Conservation (phyloP, 2,329 filamentous ascomycete species). For the Fusarium citri region DNA sequence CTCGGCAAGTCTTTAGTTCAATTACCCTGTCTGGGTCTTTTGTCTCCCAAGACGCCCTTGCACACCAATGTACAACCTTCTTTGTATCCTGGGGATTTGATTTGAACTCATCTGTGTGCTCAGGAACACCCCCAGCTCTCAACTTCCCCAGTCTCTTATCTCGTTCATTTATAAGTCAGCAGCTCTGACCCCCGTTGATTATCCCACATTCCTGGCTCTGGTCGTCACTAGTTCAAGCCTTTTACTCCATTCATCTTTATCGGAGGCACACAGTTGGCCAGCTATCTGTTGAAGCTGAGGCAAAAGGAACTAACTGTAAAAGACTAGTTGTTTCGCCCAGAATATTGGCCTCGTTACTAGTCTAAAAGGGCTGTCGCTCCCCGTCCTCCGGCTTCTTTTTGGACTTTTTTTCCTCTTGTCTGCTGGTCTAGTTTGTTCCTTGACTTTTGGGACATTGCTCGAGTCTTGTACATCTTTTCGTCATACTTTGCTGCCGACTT, state of each 20-base stretch:
- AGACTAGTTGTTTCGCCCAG: constrained; percentile 20
- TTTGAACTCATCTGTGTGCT: constrained; percentile 20
- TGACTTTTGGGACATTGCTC: constrained; percentile 7
- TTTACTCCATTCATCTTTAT: constrained; percentile 31
- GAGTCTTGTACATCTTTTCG: constrained; percentile 19
- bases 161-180: constrained; percentile 33
- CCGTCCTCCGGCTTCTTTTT: constrained; percentile 14
- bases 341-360: constrained; percentile 2
- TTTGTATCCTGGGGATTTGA: constrained; percentile 10
- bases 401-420: background rate
- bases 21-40: constrained; percentile 6
- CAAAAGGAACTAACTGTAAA: constrained; percentile 30
- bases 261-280: constrained; percentile 32
- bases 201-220: constrained; percentile 37
- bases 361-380: constrained; percentile 32
- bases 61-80: constrained; percentile 25
- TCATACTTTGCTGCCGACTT: background rate
- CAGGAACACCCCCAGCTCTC: constrained; percentile 22
- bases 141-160: constrained; percentile 36
- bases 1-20: constrained; percentile 27
- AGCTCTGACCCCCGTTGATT: constrained; percentile 32
- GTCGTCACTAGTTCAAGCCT: constrained; percentile 18
- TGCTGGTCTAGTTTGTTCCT: background rate
- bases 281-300: constrained; percentile 5
- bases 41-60: constrained; percentile 2